A percentile compares a stretch with the other conserved stretches of the same genome.
These are phyloP conservation scores for Globisporangium camurandrum DNA, from an alignment of 352 stramenopile genomes.

Conservation along the genomic window DNA sequence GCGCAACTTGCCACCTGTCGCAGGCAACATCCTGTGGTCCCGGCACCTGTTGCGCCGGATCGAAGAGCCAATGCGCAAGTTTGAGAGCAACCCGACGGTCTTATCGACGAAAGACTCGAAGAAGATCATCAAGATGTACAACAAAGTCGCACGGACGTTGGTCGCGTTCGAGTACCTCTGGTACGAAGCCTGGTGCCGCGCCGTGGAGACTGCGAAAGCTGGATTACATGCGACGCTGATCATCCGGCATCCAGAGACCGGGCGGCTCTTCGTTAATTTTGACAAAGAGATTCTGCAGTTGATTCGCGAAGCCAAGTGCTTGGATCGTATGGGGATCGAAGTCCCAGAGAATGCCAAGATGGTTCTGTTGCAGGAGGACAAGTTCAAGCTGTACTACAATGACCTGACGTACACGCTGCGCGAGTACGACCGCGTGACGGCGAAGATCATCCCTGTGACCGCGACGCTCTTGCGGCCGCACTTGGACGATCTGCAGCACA, in stretches of 20 bases:
- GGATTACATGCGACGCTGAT: slow-evolving; percentile 80
- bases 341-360: slow-evolving; percentile 78
- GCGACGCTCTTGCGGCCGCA: slow-evolving; percentile 49
- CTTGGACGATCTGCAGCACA: slow-evolving; percentile 66
- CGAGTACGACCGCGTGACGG: slow-evolving; percentile 72
- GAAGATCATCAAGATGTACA: slow-evolving; percentile 90
- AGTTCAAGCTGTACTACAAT: slow-evolving; percentile 85
- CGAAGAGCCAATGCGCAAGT: slow-evolving; percentile 85
- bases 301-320: slow-evolving; percentile 79
- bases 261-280: slow-evolving; percentile 84
- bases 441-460: slow-evolving; percentile 69
- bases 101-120: slow-evolving; percentile 84
- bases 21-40: slow-evolving; percentile 84
- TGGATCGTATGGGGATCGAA: slow-evolving; percentile 78
- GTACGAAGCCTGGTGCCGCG: slow-evolving; percentile 84
- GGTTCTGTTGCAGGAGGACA: slow-evolving; percentile 82
- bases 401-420: slow-evolving; percentile 72
- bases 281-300: slow-evolving; percentile 86
- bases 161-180: slow-evolving; percentile 87
- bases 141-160: slow-evolving; percentile 85
- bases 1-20: slow-evolving; percentile 75
- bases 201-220: slow-evolving; percentile 66
- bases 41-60: slow-evolving; percentile 80
- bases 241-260: slow-evolving; percentile 66
- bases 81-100: slow-evolving; percentile 77